Percentiles rank a stretch among this genome's conserved stretches.
These are phyloP conservation scores for Brettanomyces bruxellensis DNA, from an alignment of 805 yeast genomes.

Conservation along the genomic window DNA sequence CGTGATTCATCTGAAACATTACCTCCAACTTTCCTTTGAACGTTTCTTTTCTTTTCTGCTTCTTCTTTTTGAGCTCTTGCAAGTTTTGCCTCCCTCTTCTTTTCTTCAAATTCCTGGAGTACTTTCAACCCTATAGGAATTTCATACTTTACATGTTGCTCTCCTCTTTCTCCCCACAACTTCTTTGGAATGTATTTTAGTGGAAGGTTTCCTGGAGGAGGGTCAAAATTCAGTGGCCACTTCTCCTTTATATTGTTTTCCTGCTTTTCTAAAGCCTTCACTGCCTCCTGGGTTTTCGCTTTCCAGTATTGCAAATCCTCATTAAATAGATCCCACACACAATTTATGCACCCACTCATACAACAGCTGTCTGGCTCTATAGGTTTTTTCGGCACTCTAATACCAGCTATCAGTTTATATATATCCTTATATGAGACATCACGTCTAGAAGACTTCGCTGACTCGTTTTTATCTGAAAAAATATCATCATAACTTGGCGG, in stretches of 20 bases:
- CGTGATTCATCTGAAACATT: too few species aligned
- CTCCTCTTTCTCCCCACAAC: slow-evolving; percentile 15
- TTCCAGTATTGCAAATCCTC: slow-evolving; percentile 88
- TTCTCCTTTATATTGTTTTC: slow-evolving; percentile 36
- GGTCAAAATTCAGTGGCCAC: slow-evolving; percentile 63
- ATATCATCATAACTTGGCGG: slow-evolving; percentile 16
- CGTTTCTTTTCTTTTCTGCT: too few species aligned
- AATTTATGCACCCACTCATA: slow-evolving; percentile 93
- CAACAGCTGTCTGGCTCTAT: slow-evolving; percentile 93
- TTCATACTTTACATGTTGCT: slow-evolving; percentile 35
- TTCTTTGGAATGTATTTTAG: slow-evolving; percentile 35
- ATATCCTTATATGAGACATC: slow-evolving; percentile 27
- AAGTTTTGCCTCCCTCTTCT: slow-evolving; percentile 34
- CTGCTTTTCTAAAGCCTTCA: slow-evolving; percentile 24
- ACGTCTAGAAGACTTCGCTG: slow-evolving; percentile 26
- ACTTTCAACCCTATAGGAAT: slow-evolving; percentile 73
- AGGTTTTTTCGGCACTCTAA: slow-evolving; percentile 76
- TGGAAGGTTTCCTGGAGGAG: slow-evolving; percentile 36
- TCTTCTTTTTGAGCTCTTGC: not conserved
- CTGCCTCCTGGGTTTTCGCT: slow-evolving; percentile 49
- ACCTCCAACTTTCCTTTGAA: too few species aligned
- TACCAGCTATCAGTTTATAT: slow-evolving; percentile 43
- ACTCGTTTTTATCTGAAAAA: slow-evolving; percentile 23
- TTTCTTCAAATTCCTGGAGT: slow-evolving; percentile 73
- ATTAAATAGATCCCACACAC: slow-evolving; percentile 91